Evolutionary conservation across 176 grass and related monocot species (phyloP).

Genomic region (Alloteropsis semialata): DNA sequence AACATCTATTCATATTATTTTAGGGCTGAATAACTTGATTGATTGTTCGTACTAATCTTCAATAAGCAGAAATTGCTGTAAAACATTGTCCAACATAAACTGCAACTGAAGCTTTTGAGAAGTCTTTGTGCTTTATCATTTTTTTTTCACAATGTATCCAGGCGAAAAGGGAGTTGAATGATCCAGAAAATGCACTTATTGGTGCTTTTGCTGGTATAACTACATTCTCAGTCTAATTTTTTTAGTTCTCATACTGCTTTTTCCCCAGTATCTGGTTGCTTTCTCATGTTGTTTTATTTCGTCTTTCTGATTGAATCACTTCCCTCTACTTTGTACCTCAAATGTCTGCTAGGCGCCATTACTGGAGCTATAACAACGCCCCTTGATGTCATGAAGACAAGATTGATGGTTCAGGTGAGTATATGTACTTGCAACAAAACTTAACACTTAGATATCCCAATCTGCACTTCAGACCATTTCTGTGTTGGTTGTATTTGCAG

Average conservation of each 20-base stretch:
- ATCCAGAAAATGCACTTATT: slow-evolving; percentile 94
- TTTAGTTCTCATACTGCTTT: not conserved
- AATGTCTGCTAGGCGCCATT: slow-evolving; percentile 60
- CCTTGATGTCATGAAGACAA: slow-evolving; percentile 93
- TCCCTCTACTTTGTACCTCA: not conserved
- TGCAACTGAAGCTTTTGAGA: not conserved
- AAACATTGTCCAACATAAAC: not conserved
- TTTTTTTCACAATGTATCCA: slow-evolving; percentile 1
- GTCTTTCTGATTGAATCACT: not conserved
- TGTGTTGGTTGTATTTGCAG: slow-evolving; percentile 20
- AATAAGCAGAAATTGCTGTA: not conserved
- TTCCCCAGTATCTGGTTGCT: not conserved
- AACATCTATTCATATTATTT: not conserved
- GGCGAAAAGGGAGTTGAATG: slow-evolving; percentile 88
- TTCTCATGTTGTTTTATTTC: not conserved
- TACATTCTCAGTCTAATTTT: not conserved
- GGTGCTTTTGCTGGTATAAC: slow-evolving; percentile 86
- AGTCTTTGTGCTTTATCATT: not conserved
- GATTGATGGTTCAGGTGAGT: slow-evolving; percentile 93
- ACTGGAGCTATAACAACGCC: slow-evolving; percentile 94
- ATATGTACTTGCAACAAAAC: not conserved
- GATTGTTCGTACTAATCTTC: not conserved
- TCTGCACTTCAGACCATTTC: not conserved
- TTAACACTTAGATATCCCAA: not conserved
- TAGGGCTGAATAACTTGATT: not conserved